A percentile compares a stretch with the other conserved stretches of the same genome.
phyloP scores from a whole-genome alignment of 1,284 basidiomycete genomes.

The Inonotus hispidus region DNA sequence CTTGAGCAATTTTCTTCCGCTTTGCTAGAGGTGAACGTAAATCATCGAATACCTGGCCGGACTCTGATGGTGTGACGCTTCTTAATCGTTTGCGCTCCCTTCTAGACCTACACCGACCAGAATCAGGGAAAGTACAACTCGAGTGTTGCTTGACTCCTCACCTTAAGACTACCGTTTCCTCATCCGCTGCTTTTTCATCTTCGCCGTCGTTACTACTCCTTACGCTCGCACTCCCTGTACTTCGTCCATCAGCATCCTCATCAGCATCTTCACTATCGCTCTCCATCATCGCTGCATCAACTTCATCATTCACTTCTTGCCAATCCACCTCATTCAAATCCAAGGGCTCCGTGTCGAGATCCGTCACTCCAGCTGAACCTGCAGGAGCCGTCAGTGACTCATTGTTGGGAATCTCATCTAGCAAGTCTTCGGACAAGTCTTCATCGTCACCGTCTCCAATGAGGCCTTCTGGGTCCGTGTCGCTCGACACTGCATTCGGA shows the following conservation, averaged over 20 bases:
- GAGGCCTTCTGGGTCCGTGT: constrained; percentile 58
- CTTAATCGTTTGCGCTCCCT: constrained; percentile 60
- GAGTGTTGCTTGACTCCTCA: constrained; percentile 22
- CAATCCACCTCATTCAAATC: constrained; percentile 60
- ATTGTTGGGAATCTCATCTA: constrained; percentile 15
- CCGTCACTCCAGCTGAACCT: constrained; percentile 22
- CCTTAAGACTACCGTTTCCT: constrained; percentile 21
- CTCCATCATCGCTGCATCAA: constrained; percentile 82
- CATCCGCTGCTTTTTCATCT: constrained; percentile 45
- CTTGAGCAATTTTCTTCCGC: constrained; percentile 64
- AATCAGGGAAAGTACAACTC: constrained; percentile 18
- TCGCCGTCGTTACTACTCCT: constrained; percentile 41
- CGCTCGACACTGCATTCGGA: constrained; percentile 55
- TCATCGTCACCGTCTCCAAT: constrained; percentile 54
- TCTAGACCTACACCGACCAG: constrained; percentile 41
- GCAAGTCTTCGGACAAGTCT: constrained; percentile 22
- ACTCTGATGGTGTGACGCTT: constrained; percentile 64
- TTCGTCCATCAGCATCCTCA: constrained; percentile 33
- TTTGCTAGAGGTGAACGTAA: constrained; percentile 69
- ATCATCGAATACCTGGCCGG: constrained; percentile 31
- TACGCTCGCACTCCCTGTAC: constrained; percentile 28
- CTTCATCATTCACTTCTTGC: constrained; percentile 78
- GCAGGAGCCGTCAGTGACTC: constrained; percentile 9
- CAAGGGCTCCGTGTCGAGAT: constrained; percentile 29
- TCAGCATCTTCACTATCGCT: constrained; percentile 54